Evolutionary conservation across 2,329 filamentous ascomycete genomes (phyloP), one percentile per base, ranked within the genome.

Genomic region (Stemphylium beticola): DNA sequence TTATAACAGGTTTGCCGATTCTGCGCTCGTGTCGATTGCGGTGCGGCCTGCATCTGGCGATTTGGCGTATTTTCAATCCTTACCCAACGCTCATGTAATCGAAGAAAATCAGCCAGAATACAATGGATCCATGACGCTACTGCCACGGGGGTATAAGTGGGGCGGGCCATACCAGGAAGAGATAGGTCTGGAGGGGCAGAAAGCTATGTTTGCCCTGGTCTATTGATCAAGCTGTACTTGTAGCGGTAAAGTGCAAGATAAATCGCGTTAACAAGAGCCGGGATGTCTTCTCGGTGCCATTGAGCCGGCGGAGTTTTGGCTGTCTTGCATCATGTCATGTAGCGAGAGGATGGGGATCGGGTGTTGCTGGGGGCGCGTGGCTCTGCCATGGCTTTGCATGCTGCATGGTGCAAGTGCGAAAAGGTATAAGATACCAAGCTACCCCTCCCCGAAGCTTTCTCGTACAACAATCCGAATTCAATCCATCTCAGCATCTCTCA

Each of bases 61-160:
- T 12, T 40, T 26, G n/a, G n/a, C 15, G 40, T 36, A 49, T 44
- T 55, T 53, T 26, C 44, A 56, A 56, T 45, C 34, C 50, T 50
- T 49, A 55, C 38, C 37, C 46, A 54, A 53, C 26, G 17, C 36
- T 53, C 54, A 57, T 44, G 45, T 54, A 54, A 49, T 54, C 51
- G 18, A 38, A 9, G 6, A 39, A 29, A 29, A 29, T 36, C 37
- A 32, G 26, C 43, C 33, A 31, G 22, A 55, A 44, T 33, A 41
- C 32, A 39, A 20, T 32, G 37, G 37, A 12, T 22, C 14, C 7
- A 48, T 50, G 46, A 55, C 51, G 55, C 55, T 55, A 55, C 46
- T 51, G 46, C 46, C 20, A 15, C 11, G 33, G 46, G 39, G 38
- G 34, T 20, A 55, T 12, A 32, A 26, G 46, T 44, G 51, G 55